These are phyloP conservation scores for Citrus unshiu DNA, from an alignment of 345 rosid genomes.

Conservation along the genomic window DNA sequence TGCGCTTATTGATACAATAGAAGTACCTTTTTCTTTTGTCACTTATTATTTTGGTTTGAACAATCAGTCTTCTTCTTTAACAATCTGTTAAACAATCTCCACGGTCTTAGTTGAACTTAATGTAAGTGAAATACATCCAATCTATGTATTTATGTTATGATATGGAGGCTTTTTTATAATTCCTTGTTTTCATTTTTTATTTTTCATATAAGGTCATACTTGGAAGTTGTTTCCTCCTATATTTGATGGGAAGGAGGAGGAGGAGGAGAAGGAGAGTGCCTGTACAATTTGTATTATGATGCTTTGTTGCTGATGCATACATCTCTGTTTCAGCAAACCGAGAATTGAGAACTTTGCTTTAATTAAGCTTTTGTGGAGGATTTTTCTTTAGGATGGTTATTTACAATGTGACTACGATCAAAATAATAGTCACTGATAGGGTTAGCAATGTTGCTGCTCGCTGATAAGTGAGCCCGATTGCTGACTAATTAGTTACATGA, in stretches of 20 bases:
- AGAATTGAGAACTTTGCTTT: background rate
- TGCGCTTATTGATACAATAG: background rate
- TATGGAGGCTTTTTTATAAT: too few relatives aligned
- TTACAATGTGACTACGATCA: background rate
- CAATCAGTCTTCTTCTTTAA: background rate
- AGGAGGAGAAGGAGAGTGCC: background rate
- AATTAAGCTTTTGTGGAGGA: background rate
- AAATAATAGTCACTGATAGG: background rate
- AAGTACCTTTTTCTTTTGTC: background rate
- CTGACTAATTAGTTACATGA: background rate
- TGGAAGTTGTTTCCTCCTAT: background rate
- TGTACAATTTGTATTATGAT: background rate
- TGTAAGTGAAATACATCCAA: too few relatives aligned
- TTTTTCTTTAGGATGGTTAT: too few relatives aligned
- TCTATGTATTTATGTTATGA: too few relatives aligned
- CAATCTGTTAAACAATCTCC: background rate
- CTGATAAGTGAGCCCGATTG: background rate
- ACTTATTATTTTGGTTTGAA: too few relatives aligned
- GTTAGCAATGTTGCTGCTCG: background rate
- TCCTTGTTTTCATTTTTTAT: too few relatives aligned
- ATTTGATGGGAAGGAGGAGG: too few relatives aligned
- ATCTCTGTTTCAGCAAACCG: background rate
- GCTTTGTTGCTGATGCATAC: background rate
- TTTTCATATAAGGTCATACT: too few relatives aligned
- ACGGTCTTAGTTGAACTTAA: too few relatives aligned